phyloP scores from a whole-genome alignment of 441 rosid species.

The Brassica balearica region DNA sequence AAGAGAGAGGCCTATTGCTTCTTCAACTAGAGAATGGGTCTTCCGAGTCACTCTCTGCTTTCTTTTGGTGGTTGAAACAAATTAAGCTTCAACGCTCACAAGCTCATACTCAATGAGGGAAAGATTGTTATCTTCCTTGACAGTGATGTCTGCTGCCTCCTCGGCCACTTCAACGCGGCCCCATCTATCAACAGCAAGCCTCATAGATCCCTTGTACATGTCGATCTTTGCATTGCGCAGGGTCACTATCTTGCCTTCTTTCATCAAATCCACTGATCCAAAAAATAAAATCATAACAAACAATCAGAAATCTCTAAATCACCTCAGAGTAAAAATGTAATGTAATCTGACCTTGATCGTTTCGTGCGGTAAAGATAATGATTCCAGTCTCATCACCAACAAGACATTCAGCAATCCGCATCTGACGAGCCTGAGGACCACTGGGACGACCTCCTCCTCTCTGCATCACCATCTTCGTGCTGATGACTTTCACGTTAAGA shows the following conservation, averaged over 20 bases:
- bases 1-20: conserved; percentile 7
- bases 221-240: conserved; percentile 66
- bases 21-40: conserved; percentile 10
- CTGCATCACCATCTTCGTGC: conserved; percentile 80
- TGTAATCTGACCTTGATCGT: conserved; percentile 74
- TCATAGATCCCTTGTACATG: conserved; percentile 70
- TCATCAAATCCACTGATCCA: conserved; percentile 69
- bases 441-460: conserved; percentile 71
- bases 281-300: conserved; percentile 3
- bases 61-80: background rate
- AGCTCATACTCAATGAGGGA: conserved; percentile 82
- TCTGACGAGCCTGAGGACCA: conserved; percentile 81
- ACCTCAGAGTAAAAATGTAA: background rate
- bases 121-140: conserved; percentile 85
- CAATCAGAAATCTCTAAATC: conserved; percentile 11
- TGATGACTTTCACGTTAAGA: conserved; percentile 79
- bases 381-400: conserved; percentile 95
- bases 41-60: conserved; percentile 20
- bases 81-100: conserved; percentile 59
- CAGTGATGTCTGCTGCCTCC: conserved; percentile 59
- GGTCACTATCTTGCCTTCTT: conserved; percentile 55
- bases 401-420: conserved; percentile 81
- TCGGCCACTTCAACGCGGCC: conserved; percentile 61
- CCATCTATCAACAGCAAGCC: conserved; percentile 71
- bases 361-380: conserved; percentile 84